Base-by-base conservation (phyloP, 495 filamentous ascomycete genomes). In the Rhypophila decipiens region DNA sequence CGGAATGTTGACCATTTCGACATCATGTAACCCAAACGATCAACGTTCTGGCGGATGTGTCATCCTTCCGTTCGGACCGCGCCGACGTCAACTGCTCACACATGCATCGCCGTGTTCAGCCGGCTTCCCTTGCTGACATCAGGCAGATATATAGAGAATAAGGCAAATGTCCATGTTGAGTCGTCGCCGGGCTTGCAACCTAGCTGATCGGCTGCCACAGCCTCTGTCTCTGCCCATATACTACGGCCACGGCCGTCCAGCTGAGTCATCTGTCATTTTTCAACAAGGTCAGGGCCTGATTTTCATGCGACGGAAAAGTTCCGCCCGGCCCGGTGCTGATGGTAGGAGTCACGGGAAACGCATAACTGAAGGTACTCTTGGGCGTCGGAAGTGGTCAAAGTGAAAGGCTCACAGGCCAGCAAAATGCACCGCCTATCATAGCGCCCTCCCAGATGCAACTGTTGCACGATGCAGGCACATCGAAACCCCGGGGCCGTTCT, bases 391-490 rank as follows among this genome's bases (percentile, higher is more conserved):
- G 24, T 17, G 27, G 21, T 36, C 12, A 36, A 34, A 39, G 19
- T 49, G 29, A 22, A 39, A 31, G 34, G 31, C 24, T 42, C 42
- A 44, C 35, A 34, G 24, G 35, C 24, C 44, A 39, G 44, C 24
- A 27, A 35, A 37, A 39, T 12, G 18, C 11, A 35, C 42, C 53
- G 48, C 59, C 56, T 55, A 59, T 59, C 50, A 59, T 21, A 38
- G 21, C 21, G n/a, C 34, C 43, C 34, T 56, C 52, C 49, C 46
- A 51, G 20, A 49, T 39, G 42, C 19, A 10, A 39, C 41, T 38
- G 52, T 58, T 54, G 52, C 45, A 51, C 56, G 39, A 50, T 50
- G 58, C 56, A 59, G 47, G 56, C 45, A 51, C 53, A 38, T 50
- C 56, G 44, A 43, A 50, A 34, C 43, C 39, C 50, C 51, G 53